A percentile compares a stretch with the other conserved stretches of the same genome.
Conservation (phyloP, 2,329 filamentous ascomycete genomes). For the Hawksworthiomyces lignivorus region DNA sequence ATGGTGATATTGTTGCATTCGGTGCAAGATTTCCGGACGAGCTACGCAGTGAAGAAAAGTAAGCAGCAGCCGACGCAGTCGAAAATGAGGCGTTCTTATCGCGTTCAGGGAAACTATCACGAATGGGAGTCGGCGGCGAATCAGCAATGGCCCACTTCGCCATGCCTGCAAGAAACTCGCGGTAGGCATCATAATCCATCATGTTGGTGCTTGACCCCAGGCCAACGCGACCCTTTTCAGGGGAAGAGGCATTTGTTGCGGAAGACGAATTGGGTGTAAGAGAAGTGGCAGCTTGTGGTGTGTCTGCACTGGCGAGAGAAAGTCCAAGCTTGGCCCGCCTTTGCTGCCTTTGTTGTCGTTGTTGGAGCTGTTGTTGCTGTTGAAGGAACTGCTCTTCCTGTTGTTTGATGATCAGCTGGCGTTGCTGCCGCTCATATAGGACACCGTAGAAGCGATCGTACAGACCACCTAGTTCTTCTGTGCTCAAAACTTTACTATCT, state of each 20-base stretch:
- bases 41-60: conserved; percentile 51
- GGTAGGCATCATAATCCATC: conserved; percentile 96
- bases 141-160: conserved; percentile 92
- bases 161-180: conserved; percentile 85
- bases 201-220: conserved; percentile 81
- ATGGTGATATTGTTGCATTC: conserved; percentile 34
- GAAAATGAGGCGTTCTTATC: conserved; percentile 53
- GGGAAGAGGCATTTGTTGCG: conserved; percentile 41
- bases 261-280: not conserved
- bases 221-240: conserved; percentile 64
- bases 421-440: conserved; percentile 84
- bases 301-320: conserved; percentile 8
- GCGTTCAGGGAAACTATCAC: conserved; percentile 39
- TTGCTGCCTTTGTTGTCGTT: conserved; percentile 55
- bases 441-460: conserved; percentile 94
- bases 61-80: conserved; percentile 32
- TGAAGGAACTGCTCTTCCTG: conserved; percentile 59
- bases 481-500: conserved; percentile 83
- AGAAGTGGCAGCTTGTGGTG: not conserved
- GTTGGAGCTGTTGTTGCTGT: conserved; percentile 68
- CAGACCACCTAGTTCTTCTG: conserved; percentile 78
- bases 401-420: conserved; percentile 68
- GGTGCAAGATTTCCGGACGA: conserved; percentile 32
- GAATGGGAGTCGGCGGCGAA: conserved; percentile 55
- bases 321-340: conserved; percentile 30